Conservation (phyloP, 805 yeast genomes). For the Zygotorulaspora danielsina region DNA sequence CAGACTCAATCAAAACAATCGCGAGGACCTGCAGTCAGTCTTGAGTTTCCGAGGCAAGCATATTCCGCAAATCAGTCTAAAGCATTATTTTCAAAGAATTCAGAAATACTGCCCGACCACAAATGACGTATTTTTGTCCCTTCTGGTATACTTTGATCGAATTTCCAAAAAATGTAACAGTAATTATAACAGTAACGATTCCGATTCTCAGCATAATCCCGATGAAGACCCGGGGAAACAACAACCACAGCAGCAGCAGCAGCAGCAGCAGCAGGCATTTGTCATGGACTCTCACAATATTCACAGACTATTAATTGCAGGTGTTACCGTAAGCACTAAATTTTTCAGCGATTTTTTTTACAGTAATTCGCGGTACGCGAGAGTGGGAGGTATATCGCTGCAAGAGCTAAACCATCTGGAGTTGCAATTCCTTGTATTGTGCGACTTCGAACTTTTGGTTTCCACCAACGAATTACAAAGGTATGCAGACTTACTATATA, state of each 20-base stretch:
- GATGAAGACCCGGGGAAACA: conserved; percentile 18
- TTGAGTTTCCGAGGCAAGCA: conserved; percentile 94
- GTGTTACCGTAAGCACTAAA: conserved; percentile 92
- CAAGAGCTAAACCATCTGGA: conserved; percentile 92
- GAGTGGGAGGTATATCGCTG: conserved; percentile 90
- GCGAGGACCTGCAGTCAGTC: conserved; percentile 37
- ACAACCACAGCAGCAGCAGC: conserved; percentile 30
- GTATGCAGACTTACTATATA: conserved; percentile 79
- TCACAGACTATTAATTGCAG: conserved; percentile 89
- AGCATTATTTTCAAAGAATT: conserved; percentile 84
- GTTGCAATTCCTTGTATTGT: conserved; percentile 74
- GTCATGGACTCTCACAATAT: conserved; percentile 96
- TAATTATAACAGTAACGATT: conserved; percentile 15
- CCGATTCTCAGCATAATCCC: conserved; percentile 7
- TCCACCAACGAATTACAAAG: conserved; percentile 85
- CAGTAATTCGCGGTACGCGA: conserved; percentile 90
- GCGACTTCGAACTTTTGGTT: conserved; percentile 84
- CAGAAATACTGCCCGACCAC: conserved; percentile 98
- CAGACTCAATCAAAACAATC: conserved; percentile 1
- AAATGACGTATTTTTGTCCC: conserved; percentile 86
- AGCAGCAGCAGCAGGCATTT: conserved; percentile 55
- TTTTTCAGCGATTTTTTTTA: conserved; percentile 92
- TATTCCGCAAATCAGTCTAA: conserved; percentile 89
- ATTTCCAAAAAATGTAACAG: conserved; percentile 63
- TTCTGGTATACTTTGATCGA: conserved; percentile 90